Evolutionary conservation across 2,329 filamentous ascomycete genomes (phyloP), one percentile per base, ranked within the genome.

Genomic region (Cladorrhinum sp.): DNA sequence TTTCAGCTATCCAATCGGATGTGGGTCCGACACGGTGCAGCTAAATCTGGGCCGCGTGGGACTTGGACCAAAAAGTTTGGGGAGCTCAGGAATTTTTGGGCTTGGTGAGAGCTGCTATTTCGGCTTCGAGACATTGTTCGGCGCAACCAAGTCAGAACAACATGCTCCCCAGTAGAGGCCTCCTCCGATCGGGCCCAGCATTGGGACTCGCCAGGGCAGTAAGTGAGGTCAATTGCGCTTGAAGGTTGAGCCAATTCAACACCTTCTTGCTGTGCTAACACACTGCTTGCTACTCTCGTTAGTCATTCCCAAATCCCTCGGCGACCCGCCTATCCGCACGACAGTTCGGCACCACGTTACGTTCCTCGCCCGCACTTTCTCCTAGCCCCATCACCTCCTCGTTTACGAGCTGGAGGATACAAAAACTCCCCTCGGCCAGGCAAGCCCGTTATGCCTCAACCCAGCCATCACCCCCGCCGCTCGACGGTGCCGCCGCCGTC

Each of bases 161-260:
- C 54, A 86, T 86, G 83, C 75, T 86, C 70, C 79, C 80, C 70
- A 80, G 80, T 66, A 79, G 78, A 78, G 79, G 81, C 66, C 68
- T 85, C 58, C 74, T 78, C 63, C 79, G 76, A 73, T 75, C 78
- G 61, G 72, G 73, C 69, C 76, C 77, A 57, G 74, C 77, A 65
- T 71, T 78, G 65, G 75, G 74, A 68, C 68, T 77, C 68, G 71
- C 75, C 69, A 71, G 68, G 65, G 65, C 71, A 70, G 73, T 77
- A 70, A 64, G 67, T 67, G 10, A 13, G 41, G 18, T 18, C 13
- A 24, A 45, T 55, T 12, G 5, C 67, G 66, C 68, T 66, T 12
- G 10, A n/a, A 16, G 13, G 16, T 38, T 32, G n/a, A 29, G 23
- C 20, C 9, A n/a, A 25, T 23, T 27, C 41, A 13, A 16, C 41